These are phyloP conservation scores for Jamesozyma piceae DNA, from an alignment of 805 yeast species.

Conservation along the genomic window DNA sequence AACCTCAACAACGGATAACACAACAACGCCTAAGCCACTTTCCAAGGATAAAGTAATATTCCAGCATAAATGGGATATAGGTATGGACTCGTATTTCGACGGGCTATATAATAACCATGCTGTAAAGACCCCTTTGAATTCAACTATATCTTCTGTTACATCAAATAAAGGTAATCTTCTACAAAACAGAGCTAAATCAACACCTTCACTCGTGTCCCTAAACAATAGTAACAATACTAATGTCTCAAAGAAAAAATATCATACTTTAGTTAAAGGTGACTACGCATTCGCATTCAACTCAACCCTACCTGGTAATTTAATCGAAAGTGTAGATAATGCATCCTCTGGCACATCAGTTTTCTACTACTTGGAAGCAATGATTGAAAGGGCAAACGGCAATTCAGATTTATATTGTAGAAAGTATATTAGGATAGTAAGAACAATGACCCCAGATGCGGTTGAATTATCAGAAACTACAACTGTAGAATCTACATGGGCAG, in stretches of 20 bases:
- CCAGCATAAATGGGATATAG: slow-evolving; percentile 73
- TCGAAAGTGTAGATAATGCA: slow-evolving; percentile 81
- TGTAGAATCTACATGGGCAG: slow-evolving; percentile 92
- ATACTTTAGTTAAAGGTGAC: slow-evolving; percentile 57
- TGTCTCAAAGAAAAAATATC: slow-evolving; percentile 19
- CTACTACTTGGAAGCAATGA: slow-evolving; percentile 65
- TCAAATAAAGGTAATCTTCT: neutral
- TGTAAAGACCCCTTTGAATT: slow-evolving; percentile 10
- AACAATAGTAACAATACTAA: no score
- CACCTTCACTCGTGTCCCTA: slow-evolving; percentile 26
- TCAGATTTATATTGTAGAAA: slow-evolving; percentile 55
- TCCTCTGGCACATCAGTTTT: slow-evolving; percentile 42
- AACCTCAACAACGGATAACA: neutral
- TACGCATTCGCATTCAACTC: slow-evolving; percentile 87
- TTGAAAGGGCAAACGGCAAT: slow-evolving; percentile 75
- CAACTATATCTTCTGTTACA: slow-evolving; percentile 10
- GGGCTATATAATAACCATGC: slow-evolving; percentile 23
- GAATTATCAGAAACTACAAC: slow-evolving; percentile 88
- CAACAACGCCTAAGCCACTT: neutral
- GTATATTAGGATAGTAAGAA: slow-evolving; percentile 73
- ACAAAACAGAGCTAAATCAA: slow-evolving; percentile 5
- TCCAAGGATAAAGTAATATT: slow-evolving; percentile 54
- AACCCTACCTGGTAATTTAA: slow-evolving; percentile 70
- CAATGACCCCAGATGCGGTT: slow-evolving; percentile 76
- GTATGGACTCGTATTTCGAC: slow-evolving; percentile 37